These are phyloP conservation scores for Ganoderma sinense DNA, from an alignment of 1,284 basidiomycete genomes.

Conservation along the genomic window DNA sequence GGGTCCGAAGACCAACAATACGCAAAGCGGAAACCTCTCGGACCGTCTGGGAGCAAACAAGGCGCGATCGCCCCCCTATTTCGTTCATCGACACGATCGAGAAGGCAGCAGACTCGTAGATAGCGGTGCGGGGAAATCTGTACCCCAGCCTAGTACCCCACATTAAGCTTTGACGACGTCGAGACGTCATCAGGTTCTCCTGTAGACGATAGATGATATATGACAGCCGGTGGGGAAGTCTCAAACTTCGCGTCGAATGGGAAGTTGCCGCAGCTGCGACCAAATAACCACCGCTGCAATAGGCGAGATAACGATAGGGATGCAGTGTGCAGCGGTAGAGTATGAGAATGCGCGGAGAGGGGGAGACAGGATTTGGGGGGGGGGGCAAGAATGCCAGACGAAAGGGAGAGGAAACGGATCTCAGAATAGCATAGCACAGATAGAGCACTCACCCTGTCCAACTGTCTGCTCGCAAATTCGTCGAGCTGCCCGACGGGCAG, in stretches of 20 bases:
- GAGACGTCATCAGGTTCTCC: conserved; percentile 14
- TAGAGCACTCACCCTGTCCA: conserved; percentile 70
- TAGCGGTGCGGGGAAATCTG: conserved; percentile 1
- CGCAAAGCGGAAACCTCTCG: background rate
- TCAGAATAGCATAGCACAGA: background rate
- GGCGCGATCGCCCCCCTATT: conserved; percentile 1
- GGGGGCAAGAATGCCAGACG: background rate
- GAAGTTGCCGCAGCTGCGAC: conserved; percentile 20
- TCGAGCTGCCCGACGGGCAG: conserved; percentile 83
- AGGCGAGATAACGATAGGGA: background rate
- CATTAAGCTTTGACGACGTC: background rate
- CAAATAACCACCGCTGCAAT: conserved; percentile 14
- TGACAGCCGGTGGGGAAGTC: conserved; percentile 10
- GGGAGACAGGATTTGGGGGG: no score
- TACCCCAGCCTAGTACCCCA: background rate
- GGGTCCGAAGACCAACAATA: background rate
- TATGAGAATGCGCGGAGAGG: background rate
- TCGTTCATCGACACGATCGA: conserved; percentile 7
- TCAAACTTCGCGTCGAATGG: conserved; percentile 15
- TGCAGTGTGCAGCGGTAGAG: background rate
- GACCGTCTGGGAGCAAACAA: background rate
- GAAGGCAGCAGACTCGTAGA: conserved; percentile 11
- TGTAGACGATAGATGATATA: background rate
- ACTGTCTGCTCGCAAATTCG: conserved; percentile 87
- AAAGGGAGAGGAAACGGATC: background rate